phyloP scores from a whole-genome alignment of 1,139 yeast species.

The Blastobotrys elegans region DNA sequence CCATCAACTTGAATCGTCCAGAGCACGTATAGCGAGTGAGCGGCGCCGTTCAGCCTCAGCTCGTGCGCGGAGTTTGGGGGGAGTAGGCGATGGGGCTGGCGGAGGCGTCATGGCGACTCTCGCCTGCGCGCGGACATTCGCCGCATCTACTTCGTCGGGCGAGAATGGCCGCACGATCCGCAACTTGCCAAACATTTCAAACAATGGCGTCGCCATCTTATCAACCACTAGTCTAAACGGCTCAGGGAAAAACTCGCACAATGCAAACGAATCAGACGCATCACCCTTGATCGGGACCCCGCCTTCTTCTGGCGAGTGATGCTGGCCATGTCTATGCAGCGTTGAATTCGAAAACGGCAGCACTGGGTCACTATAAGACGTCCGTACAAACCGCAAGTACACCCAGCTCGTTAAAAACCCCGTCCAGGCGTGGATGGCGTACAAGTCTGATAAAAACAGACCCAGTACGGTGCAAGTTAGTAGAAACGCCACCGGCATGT shows the following conservation, averaged over 20 bases:
- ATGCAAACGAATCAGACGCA: slow-evolving; percentile 82
- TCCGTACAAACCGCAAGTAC: slow-evolving; percentile 72
- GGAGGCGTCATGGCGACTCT: slow-evolving; percentile 15
- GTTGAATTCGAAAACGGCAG: slow-evolving; percentile 26
- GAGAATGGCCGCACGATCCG: slow-evolving; percentile 20
- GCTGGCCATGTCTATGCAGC: neutral
- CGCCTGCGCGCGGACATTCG: slow-evolving; percentile 24
- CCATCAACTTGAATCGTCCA: too few species aligned
- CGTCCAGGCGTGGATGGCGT: slow-evolving; percentile 53
- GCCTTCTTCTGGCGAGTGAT: slow-evolving; percentile 20
- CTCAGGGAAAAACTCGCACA: slow-evolving; percentile 70
- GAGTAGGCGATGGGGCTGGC: slow-evolving; percentile 6
- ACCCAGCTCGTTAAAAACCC: slow-evolving; percentile 69
- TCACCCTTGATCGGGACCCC: slow-evolving; percentile 61
- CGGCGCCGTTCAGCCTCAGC: slow-evolving; percentile 80
- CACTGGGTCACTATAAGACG: slow-evolving; percentile 34
- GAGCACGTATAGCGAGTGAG: slow-evolving; percentile 75
- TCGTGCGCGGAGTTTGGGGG: slow-evolving; percentile 18
- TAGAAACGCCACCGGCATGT: slow-evolving; percentile 64
- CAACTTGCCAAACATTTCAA: slow-evolving; percentile 11
- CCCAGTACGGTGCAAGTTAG: slow-evolving; percentile 27
- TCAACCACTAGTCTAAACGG: slow-evolving; percentile 47
- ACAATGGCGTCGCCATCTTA: slow-evolving; percentile 15
- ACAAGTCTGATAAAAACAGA: slow-evolving; percentile 19
- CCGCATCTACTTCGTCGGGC: slow-evolving; percentile 22